These are phyloP conservation scores for Myxozyma lipomycoides DNA, from an alignment of 805 yeast species.

Conservation along the genomic window DNA sequence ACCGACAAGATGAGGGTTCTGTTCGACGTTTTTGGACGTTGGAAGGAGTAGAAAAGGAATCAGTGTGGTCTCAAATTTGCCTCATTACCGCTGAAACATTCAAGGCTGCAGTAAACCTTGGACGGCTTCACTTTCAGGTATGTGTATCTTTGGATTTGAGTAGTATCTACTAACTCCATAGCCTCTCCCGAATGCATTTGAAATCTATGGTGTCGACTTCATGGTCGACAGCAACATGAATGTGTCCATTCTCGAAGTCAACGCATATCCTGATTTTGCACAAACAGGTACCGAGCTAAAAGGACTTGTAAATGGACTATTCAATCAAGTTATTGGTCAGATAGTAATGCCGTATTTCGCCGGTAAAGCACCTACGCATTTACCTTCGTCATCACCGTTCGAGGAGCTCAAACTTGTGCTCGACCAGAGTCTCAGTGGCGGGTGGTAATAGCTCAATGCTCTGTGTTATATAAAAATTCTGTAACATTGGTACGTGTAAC, in stretches of 20 bases:
- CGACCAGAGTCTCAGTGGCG: background rate
- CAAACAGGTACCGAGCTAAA: constrained; percentile 85
- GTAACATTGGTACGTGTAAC: no score
- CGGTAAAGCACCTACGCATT: background rate
- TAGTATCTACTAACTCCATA: constrained; percentile 1
- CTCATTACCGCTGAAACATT: constrained; percentile 65
- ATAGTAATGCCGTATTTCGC: constrained; percentile 24
- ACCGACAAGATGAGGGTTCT: constrained; percentile 37
- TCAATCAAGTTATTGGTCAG: constrained; percentile 12
- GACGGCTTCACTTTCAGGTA: constrained; percentile 71
- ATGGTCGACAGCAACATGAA: constrained; percentile 54
- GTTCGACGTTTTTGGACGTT: constrained; percentile 65
- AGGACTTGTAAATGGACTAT: constrained; percentile 44
- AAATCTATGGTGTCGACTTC: constrained; percentile 86
- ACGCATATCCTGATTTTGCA: constrained; percentile 93
- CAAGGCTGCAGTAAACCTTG: constrained; percentile 74
- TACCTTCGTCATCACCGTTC: background rate
- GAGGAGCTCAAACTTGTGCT: background rate
- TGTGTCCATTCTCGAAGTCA: constrained; percentile 74
- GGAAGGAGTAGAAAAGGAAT: constrained; percentile 30
- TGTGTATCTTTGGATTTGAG: no score
- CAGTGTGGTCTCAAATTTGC: constrained; percentile 54
- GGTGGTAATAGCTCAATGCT: background rate
- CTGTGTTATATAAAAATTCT: background rate
- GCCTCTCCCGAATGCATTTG: constrained; percentile 77